These are phyloP conservation scores for Aspergillus spinulosporus DNA, from an alignment of 2,329 filamentous ascomycete species.

Conservation along the genomic window DNA sequence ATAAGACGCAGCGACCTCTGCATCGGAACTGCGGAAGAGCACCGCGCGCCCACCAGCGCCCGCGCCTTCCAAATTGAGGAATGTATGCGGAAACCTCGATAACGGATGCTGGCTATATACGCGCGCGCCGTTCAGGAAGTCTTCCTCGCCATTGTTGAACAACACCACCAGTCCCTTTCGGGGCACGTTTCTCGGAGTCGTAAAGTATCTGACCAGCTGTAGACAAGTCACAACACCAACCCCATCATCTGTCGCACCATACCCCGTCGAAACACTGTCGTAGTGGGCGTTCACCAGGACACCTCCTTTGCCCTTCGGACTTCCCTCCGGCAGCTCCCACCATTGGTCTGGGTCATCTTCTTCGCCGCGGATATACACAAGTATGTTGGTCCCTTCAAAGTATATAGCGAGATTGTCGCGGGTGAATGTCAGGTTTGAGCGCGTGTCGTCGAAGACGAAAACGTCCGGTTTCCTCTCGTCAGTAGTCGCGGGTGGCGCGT, in stretches of 20 bases:
- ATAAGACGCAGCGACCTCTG: constrained; percentile 81
- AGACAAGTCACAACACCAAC: constrained; percentile 84
- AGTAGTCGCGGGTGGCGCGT: constrained; percentile 48
- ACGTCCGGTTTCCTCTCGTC: constrained; percentile 33
- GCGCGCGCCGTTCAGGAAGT: constrained; percentile 81
- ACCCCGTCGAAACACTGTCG: constrained; percentile 89
- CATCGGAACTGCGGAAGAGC: constrained; percentile 84
- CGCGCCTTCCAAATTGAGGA: constrained; percentile 92
- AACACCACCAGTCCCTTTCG: constrained; percentile 78
- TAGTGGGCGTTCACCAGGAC: constrained; percentile 95
- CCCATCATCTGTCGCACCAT: constrained; percentile 90
- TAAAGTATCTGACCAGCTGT: constrained; percentile 85
- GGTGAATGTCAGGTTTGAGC: constrained; percentile 74
- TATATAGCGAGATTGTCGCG: constrained; percentile 62
- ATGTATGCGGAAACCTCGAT: constrained; percentile 77
- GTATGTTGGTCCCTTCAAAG: constrained; percentile 89
- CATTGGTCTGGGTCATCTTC: constrained; percentile 72
- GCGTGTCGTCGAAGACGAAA: constrained; percentile 75
- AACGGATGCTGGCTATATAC: constrained; percentile 83
- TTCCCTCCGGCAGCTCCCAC: constrained; percentile 61
- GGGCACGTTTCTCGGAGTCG: constrained; percentile 67
- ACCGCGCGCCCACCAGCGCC: constrained; percentile 86
- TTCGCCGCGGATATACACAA: constrained; percentile 83
- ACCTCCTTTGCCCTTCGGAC: constrained; percentile 63
- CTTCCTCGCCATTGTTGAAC: constrained; percentile 95